Percentiles rank a stretch among this genome's conserved stretches.
phyloP scores from a whole-genome alignment of 441 rosid species.

The Corymbia calophylla region DNA sequence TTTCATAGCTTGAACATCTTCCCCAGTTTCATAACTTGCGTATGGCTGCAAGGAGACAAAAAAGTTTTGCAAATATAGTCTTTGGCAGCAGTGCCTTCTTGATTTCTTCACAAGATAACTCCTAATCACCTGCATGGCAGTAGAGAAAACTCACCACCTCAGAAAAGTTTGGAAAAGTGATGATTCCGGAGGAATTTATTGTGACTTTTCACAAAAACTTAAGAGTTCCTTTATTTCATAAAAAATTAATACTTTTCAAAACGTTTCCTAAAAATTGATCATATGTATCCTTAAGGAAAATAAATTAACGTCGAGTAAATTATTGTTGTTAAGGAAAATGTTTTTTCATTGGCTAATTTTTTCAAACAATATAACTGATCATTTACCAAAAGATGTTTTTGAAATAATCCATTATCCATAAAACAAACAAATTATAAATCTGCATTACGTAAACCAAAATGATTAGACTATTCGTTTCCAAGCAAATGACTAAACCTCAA shows the following conservation, averaged over 20 bases:
- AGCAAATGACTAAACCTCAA: background rate
- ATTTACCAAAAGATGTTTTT: rapidly evolving
- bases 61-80: background rate
- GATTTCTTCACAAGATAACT: background rate
- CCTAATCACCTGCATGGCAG: background rate
- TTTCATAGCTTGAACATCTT: background rate
- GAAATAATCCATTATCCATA: background rate
- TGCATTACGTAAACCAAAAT: background rate
- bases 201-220: background rate
- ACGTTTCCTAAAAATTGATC: background rate
- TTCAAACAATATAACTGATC: background rate
- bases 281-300: too few relatives aligned
- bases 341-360: background rate
- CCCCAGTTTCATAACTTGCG: background rate
- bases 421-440: background rate
- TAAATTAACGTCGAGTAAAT: background rate
- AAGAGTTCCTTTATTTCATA: background rate
- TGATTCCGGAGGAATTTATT: background rate
- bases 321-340: background rate
- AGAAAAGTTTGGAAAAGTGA: background rate
- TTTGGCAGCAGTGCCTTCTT: background rate
- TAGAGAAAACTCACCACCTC: background rate
- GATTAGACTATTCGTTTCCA: background rate
- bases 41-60: background rate
- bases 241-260: background rate